phyloP scores from a whole-genome alignment of 257 asterid species.

The Capsicum baccatum region DNA sequence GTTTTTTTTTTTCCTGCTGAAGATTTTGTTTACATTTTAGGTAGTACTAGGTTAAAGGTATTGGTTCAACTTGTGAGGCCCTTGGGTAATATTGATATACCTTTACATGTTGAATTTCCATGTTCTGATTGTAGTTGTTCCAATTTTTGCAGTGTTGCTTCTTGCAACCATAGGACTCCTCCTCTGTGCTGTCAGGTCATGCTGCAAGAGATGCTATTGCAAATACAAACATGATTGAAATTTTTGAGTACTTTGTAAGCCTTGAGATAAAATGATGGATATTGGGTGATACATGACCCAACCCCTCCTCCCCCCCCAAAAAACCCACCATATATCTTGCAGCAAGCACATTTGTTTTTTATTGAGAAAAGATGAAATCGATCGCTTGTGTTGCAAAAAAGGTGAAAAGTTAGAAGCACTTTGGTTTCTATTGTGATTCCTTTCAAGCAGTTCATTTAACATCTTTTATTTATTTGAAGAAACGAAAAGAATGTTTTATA shows the following conservation, averaged over 20 bases:
- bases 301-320: neutral
- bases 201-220: conserved; percentile 15
- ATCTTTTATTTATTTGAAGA: too few species aligned
- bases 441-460: too few species aligned
- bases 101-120: conserved; percentile 17
- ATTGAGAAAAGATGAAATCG: neutral
- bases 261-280: neutral
- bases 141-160: conserved; percentile 37
- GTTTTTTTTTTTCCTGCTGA: neutral
- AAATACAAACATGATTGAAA: conserved; percentile 38
- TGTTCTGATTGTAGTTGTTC: neutral
- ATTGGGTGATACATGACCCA: neutral
- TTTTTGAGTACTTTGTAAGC: neutral
- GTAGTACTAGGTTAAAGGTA: neutral
- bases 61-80: neutral
- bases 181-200: conserved; percentile 21
- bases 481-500: too few species aligned
- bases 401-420: neutral
- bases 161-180: conserved; percentile 31
- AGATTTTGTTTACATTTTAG: neutral
- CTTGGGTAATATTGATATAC: neutral
- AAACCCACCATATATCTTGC: neutral
- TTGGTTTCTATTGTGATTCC: neutral
- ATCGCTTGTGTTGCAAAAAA: neutral
- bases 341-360: neutral